These are phyloP conservation scores for Mimosa bimucronata DNA, from an alignment of 306 rosid genomes.

Conservation along the genomic window DNA sequence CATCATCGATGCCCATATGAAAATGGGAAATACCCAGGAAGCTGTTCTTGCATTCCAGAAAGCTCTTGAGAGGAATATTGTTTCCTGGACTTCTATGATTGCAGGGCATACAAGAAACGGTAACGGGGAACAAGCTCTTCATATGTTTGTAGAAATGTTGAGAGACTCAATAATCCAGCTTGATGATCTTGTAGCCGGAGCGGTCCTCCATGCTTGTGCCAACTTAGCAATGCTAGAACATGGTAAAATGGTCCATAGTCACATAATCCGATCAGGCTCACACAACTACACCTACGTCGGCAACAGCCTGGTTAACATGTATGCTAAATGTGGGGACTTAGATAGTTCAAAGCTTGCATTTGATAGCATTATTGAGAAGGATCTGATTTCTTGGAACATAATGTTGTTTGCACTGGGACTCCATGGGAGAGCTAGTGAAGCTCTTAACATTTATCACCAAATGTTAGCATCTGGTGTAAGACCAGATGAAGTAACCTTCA, in stretches of 20 bases:
- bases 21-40: conserved; percentile 57
- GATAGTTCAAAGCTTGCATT: conserved; percentile 58
- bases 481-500: conserved; percentile 79
- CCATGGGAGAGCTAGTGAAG: conserved; percentile 60
- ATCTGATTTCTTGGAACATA: conserved; percentile 80
- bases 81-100: conserved; percentile 88
- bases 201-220: conserved; percentile 81
- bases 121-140: conserved; percentile 64
- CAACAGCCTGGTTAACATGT: conserved; percentile 79
- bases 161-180: conserved; percentile 51
- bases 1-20: conserved; percentile 80
- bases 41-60: conserved; percentile 69
- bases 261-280: conserved; percentile 52
- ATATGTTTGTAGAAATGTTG: conserved; percentile 63
- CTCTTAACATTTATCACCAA: conserved; percentile 50
- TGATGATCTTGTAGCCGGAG: conserved; percentile 71
- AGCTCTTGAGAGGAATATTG: conserved; percentile 62
- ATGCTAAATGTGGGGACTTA: conserved; percentile 75
- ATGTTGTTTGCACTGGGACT: conserved; percentile 76
- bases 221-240: conserved; percentile 59
- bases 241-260: conserved; percentile 70
- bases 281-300: conserved; percentile 55
- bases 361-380: conserved; percentile 53
- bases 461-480: conserved; percentile 61
- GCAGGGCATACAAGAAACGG: conserved; percentile 71